A percentile compares a stretch with the other conserved stretches of the same genome.
Evolutionary conservation across 176 grass and related monocot species (phyloP).

Genomic region (Oryza officinalis): DNA sequence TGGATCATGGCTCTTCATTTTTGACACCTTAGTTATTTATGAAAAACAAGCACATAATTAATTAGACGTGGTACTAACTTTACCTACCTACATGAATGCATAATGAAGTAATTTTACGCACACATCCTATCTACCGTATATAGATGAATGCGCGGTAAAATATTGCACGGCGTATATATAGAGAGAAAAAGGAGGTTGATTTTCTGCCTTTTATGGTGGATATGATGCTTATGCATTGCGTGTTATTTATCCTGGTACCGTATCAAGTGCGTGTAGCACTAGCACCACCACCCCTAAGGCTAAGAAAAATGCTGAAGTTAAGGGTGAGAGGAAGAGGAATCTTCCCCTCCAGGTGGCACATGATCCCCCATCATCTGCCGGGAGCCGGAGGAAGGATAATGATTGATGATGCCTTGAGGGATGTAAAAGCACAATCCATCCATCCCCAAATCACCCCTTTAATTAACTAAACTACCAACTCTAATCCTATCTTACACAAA

Average conservation of each 20-base stretch:
- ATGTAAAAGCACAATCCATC: conserved; percentile 26
- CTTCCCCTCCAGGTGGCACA: conserved; percentile 73
- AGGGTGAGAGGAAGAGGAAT: conserved; percentile 42
- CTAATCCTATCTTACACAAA: background rate
- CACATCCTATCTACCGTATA: background rate
- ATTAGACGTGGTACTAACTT: background rate
- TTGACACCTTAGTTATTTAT: background rate
- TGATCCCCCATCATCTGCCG: conserved; percentile 57
- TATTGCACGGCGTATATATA: no score
- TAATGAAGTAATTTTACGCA: background rate
- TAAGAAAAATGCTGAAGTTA: conserved; percentile 41
- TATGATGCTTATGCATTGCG: background rate
- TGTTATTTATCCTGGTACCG: background rate
- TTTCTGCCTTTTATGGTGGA: background rate
- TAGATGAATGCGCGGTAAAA: no score
- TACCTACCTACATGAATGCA: background rate
- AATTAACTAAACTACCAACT: conserved; percentile 5
- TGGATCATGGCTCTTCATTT: background rate
- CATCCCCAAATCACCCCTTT: conserved; percentile 28
- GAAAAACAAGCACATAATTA: background rate
- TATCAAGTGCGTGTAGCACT: conserved; percentile 30
- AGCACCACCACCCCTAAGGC: background rate
- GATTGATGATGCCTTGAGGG: conserved; percentile 65
- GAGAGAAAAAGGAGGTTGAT: no score
- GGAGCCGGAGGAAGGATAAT: conserved; percentile 49